Evolutionary conservation across 371 early-diverging fungal species (phyloP), one percentile per base, ranked within the genome.

Genomic region (Sporodiniella umbellata): DNA sequence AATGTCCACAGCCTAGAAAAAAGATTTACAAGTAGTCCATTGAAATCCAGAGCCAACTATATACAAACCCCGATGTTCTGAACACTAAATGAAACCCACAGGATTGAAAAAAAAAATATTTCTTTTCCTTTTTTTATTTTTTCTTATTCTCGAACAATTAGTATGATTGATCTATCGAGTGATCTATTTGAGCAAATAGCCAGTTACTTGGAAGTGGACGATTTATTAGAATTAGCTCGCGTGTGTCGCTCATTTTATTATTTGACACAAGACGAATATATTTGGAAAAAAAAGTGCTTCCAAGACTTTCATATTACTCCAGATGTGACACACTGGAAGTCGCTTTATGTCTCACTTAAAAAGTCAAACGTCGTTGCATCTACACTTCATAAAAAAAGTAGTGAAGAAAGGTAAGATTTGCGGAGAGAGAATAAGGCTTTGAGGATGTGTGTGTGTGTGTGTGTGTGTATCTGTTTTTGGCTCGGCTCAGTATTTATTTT

Each of bases 271-370:
- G 77, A 76, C 45, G 72, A 76, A 24, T 42, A 48, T 33, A 42
- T 76, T 11, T 76, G 77, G 77, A 58, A 61, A 44, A 64, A 66
- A 14, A 58, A 61, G 14, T 64, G 62, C 3, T 43, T 57, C 14
- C 22, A 54, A 12, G 67, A 70, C 24, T 72, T 62, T 43, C 59
- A 70, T 53, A 25, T 72, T 8, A 57, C 70, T 1, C 51, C 33
- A 28, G 64, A 70, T 46, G 51, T 56, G 8, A 53, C 47, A 8
- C 67, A 73, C 1, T 76, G 77, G 77, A 72, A 72, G 17, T 42
- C 23, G 10, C 45, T 70, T 17, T 76, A 68, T 58, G 33, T 50
- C n/a, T 47, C 51, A 26, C 40, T 76, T 2, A 46, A 51, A 10
- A 35, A 35, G 11, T 49, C 70, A 40, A 52, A 65, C 5, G 71